Conservation (phyloP, 1,284 basidiomycete species). For the Pterulicium gracile region DNA sequence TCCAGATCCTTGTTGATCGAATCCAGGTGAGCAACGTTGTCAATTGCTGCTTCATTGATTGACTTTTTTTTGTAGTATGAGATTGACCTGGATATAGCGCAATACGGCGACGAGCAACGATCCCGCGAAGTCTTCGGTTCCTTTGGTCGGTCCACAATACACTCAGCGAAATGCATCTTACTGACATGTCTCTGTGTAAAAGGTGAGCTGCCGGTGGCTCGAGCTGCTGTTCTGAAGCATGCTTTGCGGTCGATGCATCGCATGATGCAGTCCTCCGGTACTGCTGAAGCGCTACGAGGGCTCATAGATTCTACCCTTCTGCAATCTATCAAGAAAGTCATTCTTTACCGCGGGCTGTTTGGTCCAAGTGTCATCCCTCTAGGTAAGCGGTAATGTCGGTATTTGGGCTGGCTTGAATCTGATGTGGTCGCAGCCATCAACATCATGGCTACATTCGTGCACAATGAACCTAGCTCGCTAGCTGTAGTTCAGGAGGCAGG, state of each 20-base stretch:
- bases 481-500: slow-evolving; percentile 87
- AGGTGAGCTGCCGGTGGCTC: slow-evolving; percentile 58
- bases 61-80: slow-evolving; percentile 41
- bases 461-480: slow-evolving; percentile 97
- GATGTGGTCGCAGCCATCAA: slow-evolving; percentile 91
- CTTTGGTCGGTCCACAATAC: slow-evolving; percentile 33
- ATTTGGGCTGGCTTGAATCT: slow-evolving; percentile 7
- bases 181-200: neutral
- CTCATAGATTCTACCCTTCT: slow-evolving; percentile 88
- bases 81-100: slow-evolving; percentile 56
- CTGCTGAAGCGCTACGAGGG: slow-evolving; percentile 88
- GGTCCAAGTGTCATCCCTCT: slow-evolving; percentile 82
- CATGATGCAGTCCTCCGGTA: slow-evolving; percentile 94
- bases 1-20: slow-evolving; percentile 77
- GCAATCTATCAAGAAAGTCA: slow-evolving; percentile 81
- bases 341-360: slow-evolving; percentile 75
- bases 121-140: slow-evolving; percentile 41
- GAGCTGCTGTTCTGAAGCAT: slow-evolving; percentile 76
- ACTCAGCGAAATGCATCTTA: slow-evolving; percentile 5
- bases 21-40: slow-evolving; percentile 54
- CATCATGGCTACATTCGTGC: slow-evolving; percentile 96
- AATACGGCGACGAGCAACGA: slow-evolving; percentile 33
- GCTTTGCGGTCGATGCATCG: slow-evolving; percentile 90
- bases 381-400: no score
- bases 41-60: slow-evolving; percentile 3